Percentiles rank a stretch among this genome's conserved stretches.
Conservation (phyloP, 2,329 filamentous ascomycete genomes). For the Didymella glomerata region DNA sequence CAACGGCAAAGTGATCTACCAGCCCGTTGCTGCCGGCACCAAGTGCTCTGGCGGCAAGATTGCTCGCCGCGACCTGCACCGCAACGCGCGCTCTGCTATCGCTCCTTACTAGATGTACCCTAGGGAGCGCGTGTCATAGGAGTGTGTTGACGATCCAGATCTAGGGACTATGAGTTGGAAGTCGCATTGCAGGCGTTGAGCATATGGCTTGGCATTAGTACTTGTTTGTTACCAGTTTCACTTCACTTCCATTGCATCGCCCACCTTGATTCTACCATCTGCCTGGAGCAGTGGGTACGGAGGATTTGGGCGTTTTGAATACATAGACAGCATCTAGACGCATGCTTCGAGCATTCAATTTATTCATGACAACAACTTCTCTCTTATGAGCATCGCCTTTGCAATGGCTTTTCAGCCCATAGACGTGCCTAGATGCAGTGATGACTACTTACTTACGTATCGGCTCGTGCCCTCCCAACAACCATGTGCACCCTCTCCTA, state of each 20-base stretch:
- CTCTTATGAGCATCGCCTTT: no score
- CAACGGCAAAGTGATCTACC: slow-evolving; percentile 50
- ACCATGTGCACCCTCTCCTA: no score
- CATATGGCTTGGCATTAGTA: background rate
- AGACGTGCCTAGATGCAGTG: no score
- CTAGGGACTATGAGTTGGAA: background rate
- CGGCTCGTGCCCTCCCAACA: no score
- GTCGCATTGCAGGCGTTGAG: slow-evolving; percentile 11
- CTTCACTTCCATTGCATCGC: background rate
- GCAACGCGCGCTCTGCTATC: slow-evolving; percentile 27
- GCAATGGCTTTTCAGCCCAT: no score
- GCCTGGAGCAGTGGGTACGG: slow-evolving; percentile 10
- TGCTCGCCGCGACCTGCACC: slow-evolving; percentile 39
- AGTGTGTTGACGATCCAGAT: slow-evolving; percentile 2
- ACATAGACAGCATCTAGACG: slow-evolving; percentile 20
- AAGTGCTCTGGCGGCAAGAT: slow-evolving; percentile 53
- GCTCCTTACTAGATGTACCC: slow-evolving; percentile 7
- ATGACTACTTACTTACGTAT: no score
- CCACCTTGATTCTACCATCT: slow-evolving; percentile 1
- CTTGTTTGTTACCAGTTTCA: background rate
- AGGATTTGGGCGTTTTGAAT: slow-evolving; percentile 4
- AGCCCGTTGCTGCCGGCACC: slow-evolving; percentile 55
- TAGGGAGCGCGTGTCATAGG: background rate
- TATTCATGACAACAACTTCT: slow-evolving; percentile 1
- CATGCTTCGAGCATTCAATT: slow-evolving; percentile 15